phyloP scores from a whole-genome alignment of 2,329 filamentous ascomycete genomes.

The Ophiocordyceps australis region DNA sequence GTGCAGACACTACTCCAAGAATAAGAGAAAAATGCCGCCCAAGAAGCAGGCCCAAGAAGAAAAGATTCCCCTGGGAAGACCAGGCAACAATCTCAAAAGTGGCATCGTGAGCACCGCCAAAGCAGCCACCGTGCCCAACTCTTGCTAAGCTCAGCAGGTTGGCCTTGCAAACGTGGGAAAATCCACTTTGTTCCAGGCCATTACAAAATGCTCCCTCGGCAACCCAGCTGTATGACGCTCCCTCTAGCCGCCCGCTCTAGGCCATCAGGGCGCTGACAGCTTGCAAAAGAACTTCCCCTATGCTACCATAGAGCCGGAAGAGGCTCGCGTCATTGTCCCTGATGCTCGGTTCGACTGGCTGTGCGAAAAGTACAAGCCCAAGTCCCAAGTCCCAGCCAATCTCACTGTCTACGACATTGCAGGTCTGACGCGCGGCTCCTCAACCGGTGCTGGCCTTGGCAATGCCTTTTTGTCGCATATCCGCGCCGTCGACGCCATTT shows the following conservation, averaged over 20 bases:
- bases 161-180: slow-evolving; percentile 98
- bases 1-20: slow-evolving; percentile 40
- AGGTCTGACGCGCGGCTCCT: slow-evolving; percentile 86
- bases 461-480: slow-evolving; percentile 98
- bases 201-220: slow-evolving; percentile 92
- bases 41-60: slow-evolving; percentile 87
- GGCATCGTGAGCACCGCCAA: slow-evolving; percentile 59
- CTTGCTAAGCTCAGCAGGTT: slow-evolving; percentile 38
- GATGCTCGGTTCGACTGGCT: slow-evolving; percentile 96
- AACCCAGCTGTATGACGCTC: slow-evolving; percentile 69
- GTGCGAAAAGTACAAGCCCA: slow-evolving; percentile 90
- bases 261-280: slow-evolving; percentile 21
- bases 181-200: slow-evolving; percentile 98
- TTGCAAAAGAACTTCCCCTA: slow-evolving; percentile 77
- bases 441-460: slow-evolving; percentile 90
- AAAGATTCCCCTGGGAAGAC: slow-evolving; percentile 89
- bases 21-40: slow-evolving; percentile 70
- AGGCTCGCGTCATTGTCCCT: slow-evolving; percentile 91
- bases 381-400: slow-evolving; percentile 92
- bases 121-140: slow-evolving; percentile 1
- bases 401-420: slow-evolving; percentile 98
- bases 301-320: slow-evolving; percentile 97
- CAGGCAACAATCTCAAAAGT: slow-evolving; percentile 96
- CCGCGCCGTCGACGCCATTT: slow-evolving; percentile 93
- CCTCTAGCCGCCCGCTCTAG: slow-evolving; percentile 8